Percentiles rank a stretch among this genome's conserved stretches.
Evolutionary conservation across 139 green algal genomes (phyloP).

Genomic region (Monoraphidium neglectum): DNA sequence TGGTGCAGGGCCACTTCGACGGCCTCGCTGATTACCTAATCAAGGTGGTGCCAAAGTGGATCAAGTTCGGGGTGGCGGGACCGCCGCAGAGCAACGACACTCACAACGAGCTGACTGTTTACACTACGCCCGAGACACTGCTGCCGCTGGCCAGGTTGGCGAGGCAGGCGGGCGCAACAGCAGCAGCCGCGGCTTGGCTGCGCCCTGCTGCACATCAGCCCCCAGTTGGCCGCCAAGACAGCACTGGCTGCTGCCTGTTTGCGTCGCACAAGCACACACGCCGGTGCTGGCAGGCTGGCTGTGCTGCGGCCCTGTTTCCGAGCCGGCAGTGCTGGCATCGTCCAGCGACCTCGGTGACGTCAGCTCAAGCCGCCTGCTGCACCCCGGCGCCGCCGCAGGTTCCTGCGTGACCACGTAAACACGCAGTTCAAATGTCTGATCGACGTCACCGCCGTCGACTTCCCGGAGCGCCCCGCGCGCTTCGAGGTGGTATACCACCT

Average conservation of each 20-base stretch:
- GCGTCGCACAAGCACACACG: too few species aligned
- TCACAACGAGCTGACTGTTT: conserved; percentile 59
- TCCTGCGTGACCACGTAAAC: conserved; percentile 78
- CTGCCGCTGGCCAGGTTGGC: conserved; percentile 48
- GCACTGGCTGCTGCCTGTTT: too few species aligned
- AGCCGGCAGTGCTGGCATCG: too few species aligned
- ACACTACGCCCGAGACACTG: conserved; percentile 60
- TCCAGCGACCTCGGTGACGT: too few species aligned
- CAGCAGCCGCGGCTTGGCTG: too few species aligned
- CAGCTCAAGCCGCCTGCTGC: too few species aligned
- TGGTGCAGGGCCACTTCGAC: too few species aligned
- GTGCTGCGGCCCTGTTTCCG: too few species aligned
- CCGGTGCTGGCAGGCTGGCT: too few species aligned
- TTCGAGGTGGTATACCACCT: conserved; percentile 88
- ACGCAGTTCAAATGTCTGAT: conserved; percentile 80
- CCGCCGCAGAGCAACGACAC: conserved; percentile 43
- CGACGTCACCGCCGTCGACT: conserved; percentile 87
- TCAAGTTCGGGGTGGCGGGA: conserved; percentile 55
- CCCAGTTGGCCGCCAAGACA: too few species aligned
- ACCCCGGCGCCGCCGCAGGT: conserved; percentile 15
- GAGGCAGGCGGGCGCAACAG: too few species aligned
- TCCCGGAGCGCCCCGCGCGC: conserved; percentile 67
- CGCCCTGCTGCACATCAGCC: too few species aligned
- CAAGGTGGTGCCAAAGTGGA: conserved; percentile 73
- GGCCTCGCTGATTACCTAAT: conserved; percentile 62